phyloP scores from a whole-genome alignment of 129 eudicot genomes.

The Centaurea solstitialis region DNA sequence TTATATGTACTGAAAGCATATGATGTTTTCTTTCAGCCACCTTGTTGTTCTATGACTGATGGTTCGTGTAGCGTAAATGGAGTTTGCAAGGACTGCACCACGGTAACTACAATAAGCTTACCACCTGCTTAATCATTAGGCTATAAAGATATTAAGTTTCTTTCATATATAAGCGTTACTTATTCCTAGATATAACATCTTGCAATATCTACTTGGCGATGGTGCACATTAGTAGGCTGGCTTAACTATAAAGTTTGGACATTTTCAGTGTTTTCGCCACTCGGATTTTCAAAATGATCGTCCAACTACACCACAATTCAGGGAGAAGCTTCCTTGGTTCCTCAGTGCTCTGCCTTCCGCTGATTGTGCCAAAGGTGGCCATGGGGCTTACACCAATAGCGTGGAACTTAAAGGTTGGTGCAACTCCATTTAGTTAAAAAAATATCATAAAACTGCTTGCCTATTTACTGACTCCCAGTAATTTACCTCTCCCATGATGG shows the following conservation, averaged over 20 bases:
- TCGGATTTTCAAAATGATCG: conserved; percentile 85
- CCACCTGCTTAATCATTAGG: neutral
- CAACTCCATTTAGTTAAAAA: neutral
- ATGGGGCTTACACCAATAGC: conserved; percentile 86
- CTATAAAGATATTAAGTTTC: neutral
- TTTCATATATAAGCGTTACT: neutral
- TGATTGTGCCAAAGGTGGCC: conserved; percentile 99
- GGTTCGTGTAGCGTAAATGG: conserved; percentile 58
- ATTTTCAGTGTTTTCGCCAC: conserved; percentile 90
- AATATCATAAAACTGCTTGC: too few species aligned
- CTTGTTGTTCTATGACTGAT: conserved; percentile 81
- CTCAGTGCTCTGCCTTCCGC: conserved; percentile 85
- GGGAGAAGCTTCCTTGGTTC: conserved; percentile 97
- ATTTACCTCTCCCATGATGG: neutral
- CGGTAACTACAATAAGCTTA: conserved; percentile 53
- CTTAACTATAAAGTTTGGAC: conserved; percentile 29
- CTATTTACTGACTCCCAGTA: neutral
- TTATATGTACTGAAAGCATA: conserved; percentile 18
- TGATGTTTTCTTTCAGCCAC: conserved; percentile 70
- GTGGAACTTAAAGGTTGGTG: conserved; percentile 76
- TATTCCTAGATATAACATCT: conserved; percentile 4
- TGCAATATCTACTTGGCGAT: conserved; percentile 16
- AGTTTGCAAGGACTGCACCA: conserved; percentile 86
- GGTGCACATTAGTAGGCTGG: neutral
- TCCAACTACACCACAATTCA: conserved; percentile 81